Conservation (phyloP, 2,329 filamentous ascomycete genomes). For the Penicillium sumatraense region DNA sequence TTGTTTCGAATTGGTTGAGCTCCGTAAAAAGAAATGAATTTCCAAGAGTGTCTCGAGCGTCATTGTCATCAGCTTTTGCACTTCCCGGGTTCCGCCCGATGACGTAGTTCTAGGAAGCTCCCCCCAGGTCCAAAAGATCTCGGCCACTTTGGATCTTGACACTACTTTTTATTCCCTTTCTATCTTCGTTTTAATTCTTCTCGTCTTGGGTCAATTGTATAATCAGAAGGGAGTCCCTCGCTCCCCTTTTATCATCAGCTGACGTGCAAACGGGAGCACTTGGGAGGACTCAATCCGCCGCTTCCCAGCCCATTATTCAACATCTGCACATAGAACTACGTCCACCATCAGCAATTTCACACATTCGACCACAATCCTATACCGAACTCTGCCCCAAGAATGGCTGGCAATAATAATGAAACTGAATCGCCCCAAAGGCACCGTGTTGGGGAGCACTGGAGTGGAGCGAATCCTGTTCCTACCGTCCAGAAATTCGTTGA, state of each 20-base stretch:
- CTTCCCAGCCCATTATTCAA: neutral
- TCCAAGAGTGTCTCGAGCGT: neutral
- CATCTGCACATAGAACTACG: neutral
- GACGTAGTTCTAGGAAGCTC: slow-evolving; percentile 25
- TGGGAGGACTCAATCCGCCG: slow-evolving; percentile 1
- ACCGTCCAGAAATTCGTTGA: slow-evolving; percentile 85
- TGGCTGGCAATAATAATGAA: slow-evolving; percentile 15
- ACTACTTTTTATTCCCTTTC: neutral
- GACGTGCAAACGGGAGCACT: slow-evolving; percentile 4
- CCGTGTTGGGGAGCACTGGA: slow-evolving; percentile 72
- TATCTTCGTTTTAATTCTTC: neutral
- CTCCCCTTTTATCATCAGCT: no score
- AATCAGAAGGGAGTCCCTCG: no score
- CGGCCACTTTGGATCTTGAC: neutral
- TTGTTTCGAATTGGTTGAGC: neutral
- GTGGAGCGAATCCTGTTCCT: slow-evolving; percentile 79
- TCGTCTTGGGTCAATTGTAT: no score
- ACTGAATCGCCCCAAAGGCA: slow-evolving; percentile 37
- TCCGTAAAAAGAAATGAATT: neutral
- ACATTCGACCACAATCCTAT: neutral
- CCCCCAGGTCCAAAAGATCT: slow-evolving; percentile 1
- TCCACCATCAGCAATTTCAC: neutral
- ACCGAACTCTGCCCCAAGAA: neutral
- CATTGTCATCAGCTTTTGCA: slow-evolving; percentile 28
- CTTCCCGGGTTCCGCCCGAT: slow-evolving; percentile 25